phyloP scores from a whole-genome alignment of 495 filamentous ascomycete species.

The Penicillium steckii region DNA sequence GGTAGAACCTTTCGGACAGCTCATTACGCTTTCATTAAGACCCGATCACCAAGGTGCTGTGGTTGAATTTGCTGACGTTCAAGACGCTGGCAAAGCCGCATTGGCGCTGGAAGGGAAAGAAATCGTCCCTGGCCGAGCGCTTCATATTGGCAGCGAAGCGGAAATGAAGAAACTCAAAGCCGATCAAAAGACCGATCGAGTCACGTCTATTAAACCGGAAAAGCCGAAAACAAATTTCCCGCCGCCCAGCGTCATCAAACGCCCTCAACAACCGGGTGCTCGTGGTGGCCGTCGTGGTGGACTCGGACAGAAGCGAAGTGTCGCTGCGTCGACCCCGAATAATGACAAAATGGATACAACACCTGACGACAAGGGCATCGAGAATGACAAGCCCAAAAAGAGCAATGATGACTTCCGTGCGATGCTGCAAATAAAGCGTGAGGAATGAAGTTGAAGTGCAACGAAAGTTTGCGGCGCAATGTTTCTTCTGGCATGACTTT shows the following conservation, averaged over 20 bases:
- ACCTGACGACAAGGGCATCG: conserved; percentile 29
- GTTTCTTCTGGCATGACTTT: conserved; percentile 21
- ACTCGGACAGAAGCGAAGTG: conserved; percentile 54
- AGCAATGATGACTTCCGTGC: conserved; percentile 87
- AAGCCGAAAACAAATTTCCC: conserved; percentile 48
- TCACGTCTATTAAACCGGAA: conserved; percentile 39
- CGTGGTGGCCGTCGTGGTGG: conserved; percentile 52
- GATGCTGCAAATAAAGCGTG: conserved; percentile 56
- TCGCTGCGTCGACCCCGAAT: conserved; percentile 13
- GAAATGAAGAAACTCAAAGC: conserved; percentile 65
- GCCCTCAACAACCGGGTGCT: conserved; percentile 54
- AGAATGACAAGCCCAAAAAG: conserved; percentile 49
- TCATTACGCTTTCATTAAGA: conserved; percentile 56
- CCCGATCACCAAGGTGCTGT: conserved; percentile 85
- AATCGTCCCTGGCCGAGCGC: conserved; percentile 59
- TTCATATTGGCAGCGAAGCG: conserved; percentile 65
- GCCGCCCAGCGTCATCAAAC: conserved; percentile 51
- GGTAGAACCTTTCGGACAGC: conserved; percentile 55
- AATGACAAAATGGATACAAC: conserved; percentile 34
- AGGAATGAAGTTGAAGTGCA: conserved; percentile 30
- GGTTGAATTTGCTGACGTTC: conserved; percentile 72
- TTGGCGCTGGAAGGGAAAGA: conserved; percentile 71
- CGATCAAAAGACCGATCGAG: conserved; percentile 53
- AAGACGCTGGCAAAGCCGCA: conserved; percentile 70
- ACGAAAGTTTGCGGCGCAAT: conserved; percentile 25